Percentiles rank a stretch among this genome's conserved stretches.
Conservation (phyloP, 2,329 filamentous ascomycete genomes). For the Exserohilum rostratum region DNA sequence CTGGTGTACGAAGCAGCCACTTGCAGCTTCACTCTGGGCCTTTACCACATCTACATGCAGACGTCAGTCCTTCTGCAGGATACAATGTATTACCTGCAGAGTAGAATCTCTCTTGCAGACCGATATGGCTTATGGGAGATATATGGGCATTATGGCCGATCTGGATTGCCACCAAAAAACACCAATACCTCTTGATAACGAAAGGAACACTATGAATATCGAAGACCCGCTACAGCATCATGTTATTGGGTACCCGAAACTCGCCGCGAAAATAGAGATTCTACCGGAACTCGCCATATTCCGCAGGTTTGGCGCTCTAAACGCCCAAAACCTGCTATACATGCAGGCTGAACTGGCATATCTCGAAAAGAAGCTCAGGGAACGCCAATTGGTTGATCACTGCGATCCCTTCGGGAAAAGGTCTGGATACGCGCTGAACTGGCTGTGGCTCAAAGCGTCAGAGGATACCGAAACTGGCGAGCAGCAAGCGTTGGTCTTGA, state of each 20-base stretch:
- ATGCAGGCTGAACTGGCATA: conserved; percentile 7
- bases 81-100: not conserved
- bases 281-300: conserved; percentile 11
- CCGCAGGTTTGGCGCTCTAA: conserved; percentile 14
- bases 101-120: not conserved
- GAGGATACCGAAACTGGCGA: not conserved
- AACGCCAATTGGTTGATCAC: not conserved
- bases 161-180: not conserved
- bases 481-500: not conserved
- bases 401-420: not conserved
- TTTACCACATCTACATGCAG: not conserved
- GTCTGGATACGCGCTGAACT: not conserved
- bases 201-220: not conserved
- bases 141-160: not conserved
- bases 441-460: not conserved
- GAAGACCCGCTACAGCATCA: not conserved
- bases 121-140: not conserved
- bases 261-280: conserved; percentile 7
- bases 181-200: not conserved
- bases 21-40: not conserved
- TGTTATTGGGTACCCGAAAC: conserved; percentile 7
- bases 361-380: not conserved
- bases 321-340: conserved; percentile 16
- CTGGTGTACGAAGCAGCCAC: not conserved
- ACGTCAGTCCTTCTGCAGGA: not conserved